Base-by-base conservation (phyloP, 2,329 filamentous ascomycete species). In the Curvularia lunata region DNA sequence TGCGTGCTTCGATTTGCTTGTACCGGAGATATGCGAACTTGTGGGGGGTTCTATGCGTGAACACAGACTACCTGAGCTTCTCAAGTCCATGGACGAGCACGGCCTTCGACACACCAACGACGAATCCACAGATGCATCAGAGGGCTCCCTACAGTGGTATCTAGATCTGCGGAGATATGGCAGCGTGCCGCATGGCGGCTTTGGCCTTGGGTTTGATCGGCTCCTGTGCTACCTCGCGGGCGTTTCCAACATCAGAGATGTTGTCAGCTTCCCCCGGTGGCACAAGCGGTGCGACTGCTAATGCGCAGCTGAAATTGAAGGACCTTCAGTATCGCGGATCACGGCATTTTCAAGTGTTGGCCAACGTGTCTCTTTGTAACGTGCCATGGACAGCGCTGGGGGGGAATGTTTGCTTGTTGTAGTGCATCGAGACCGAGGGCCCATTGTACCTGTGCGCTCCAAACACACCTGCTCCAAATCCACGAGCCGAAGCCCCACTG, bases 31-130 rank as follows among this genome's bases (percentile, higher is more conserved):
- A 56, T 92, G 91, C 73, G 93, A 97, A 78, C 85, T 97, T 48
- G 91, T 90, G 1, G 93, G 93, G 25, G 93, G 93, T 34, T 96
- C 92, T 3, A 86, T 97, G 82, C 91, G 93, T 78, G 92, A 97
- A 78, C 87, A 96, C 77, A 86, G 90, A 42, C 80, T 92, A 34
- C 78, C 84, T 1, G 80, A 87, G 45, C 82, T 96, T 21, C 78
- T 89, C 58, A 79, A 85, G 52, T 87, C 88, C 50, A 96, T 96
- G 92, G 80, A 83, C 38, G 79, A 83, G 21, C 86, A 88, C 61
- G 88, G 89, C 1, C 79, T 95, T 34, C 78, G 82, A 50, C 78
- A 76, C 61, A 58, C 70, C 32, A 59, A 58, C 21, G 48, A 64
- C 19, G 45, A 56, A 28, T 55, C 61, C 1, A 51, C 62, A 4